Evolutionary conservation across 108 stramenopile species (phyloP), one percentile per base, ranked within the genome.

Genomic region (Heterococcus sp.): DNA sequence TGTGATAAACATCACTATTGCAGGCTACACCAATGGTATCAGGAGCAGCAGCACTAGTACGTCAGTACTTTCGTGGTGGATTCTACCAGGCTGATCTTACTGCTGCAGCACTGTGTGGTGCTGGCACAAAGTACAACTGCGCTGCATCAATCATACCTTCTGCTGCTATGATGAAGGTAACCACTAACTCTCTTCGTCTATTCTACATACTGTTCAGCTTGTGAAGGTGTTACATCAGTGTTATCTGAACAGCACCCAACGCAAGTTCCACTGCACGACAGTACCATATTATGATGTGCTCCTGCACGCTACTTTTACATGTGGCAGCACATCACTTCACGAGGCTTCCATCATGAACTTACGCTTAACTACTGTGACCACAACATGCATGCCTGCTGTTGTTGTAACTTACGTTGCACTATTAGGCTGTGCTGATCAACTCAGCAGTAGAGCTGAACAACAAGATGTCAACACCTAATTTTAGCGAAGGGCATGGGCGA

Each of bases 11-110:
- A n/a, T n/a, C 75, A 84, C 38, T 84, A 73, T 30, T 84, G 71
- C 65, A 26, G 34, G 38, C 35, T 14, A 37, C 37, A 37, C 94
- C 94, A 28, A 74, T 90, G 11, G 89, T 92, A 28, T 89, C 92
- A 2, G 94, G 93, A 11, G 84, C 88, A 3, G 92, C 92, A 0
- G 92, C 93, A 11, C 75, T 95, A 14, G 46, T 95, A 31, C 81
- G 90, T 21, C 93, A 93, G 80, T 93, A 92, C 76, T 92, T 92
- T 66, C 72, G 65, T 35, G 92, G 92, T 36, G 91, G 90, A 5
- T 91, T 85, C 39, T 82, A 83, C 66, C 32, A 69, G 11, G 35
- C 30, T 1, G 76, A 78, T 29, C 33, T 78, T 1, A 32, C 5
- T 21, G 11, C 34, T 0, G 35, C 72, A 78, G 76, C 69, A 35